Evolutionary conservation across 495 filamentous ascomycete genomes (phyloP), one percentile per base, ranked within the genome.

Genomic region (Xylaria telfairii): DNA sequence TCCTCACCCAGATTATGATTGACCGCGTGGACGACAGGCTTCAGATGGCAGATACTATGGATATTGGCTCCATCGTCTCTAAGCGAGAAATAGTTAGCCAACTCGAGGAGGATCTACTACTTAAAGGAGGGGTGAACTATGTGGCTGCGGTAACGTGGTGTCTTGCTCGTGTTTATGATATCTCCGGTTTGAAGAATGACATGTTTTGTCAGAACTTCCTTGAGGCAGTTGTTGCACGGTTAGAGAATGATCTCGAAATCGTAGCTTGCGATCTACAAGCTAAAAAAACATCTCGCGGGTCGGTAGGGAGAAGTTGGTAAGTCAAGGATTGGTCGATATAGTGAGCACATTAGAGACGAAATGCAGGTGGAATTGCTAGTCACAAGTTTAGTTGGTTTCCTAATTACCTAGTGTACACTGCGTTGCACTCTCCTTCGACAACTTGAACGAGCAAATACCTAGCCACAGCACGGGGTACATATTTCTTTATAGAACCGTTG

Each of bases 141-240:
- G 19, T 32, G 10, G 13, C 19, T 6, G 46, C 46, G 1, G 62
- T 51, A 2, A 49, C 37, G 19, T 51, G 62, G 62, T 39, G 62
- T 19, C 44, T 51, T 1, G 30, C 51, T 51, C 37, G 30, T 24
- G 21, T 65, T 17, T 24, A 34, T n/a, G 6, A 30, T 13, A 41
- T 47, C 2, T 28, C 42, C 15, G 30, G 71, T 0, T 57, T 73
- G 32, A 54, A 71, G n/a, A 51, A 53, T 26, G 68, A 71, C 5
- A 37, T 0, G 8, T 73, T 73, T 32, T 73, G 71, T 34, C 71
- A 68, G 15, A 24, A 65, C 0, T 70, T 74, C 56, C 67, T 69
- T 30, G 66, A 46, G 15, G 51, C 66, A 7, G 73, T 74, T 1
- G 53, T 72, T 4, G 66, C 54, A 12, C 53, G 46, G 66, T 21